Evolutionary conservation across 495 filamentous ascomycete species (phyloP), one percentile per base, ranked within the genome.

Genomic region (Penicillium desertorum): DNA sequence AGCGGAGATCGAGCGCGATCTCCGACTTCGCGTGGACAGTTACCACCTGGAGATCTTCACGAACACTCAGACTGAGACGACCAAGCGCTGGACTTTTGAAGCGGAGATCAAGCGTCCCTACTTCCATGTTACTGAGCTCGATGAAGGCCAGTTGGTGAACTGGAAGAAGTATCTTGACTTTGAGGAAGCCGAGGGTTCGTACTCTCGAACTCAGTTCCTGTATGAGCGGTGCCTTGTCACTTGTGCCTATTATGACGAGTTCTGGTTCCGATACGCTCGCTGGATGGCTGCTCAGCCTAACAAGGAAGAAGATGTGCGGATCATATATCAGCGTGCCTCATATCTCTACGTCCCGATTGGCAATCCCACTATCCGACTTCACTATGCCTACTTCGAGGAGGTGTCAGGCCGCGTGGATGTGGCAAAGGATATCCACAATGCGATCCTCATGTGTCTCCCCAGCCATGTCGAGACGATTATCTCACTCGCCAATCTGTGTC

Each of bases 81-180:
- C 82, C 2, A 96, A 96, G 74, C 83, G 94, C 45, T 97, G 93
- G 93, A 90, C 91, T 0, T 98, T 89, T 62, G 94, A 99, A 70
- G 86, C 91, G 0, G 90, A 93, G 72, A 88, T 98, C 68, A 98
- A 96, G 77, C 86, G 95, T 3, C 92, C 92, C 0, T 99, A 98
- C 67, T 99, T 96, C 81, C 92, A 96, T 67, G 91, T 97, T 32
- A 96, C 89, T 2, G 92, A 96, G 62, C 78, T 98, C 10, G 92
- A 96, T 63, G 86, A 93, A 58, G 74, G 81, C 6, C 90, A 98
- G 68, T 76, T 99, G 16, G 75, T 75, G n/a, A 97, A 96, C 72
- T 99, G 94, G 94, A 80, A 88, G 53, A 96, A 93, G 64, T 99
- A 98, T 67, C 86, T 99, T 17, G 92, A 98, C 64, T 97, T 96